Evolutionary conservation across 768 basidiomycete genomes (phyloP).

Genomic region (Kwoniella bestiolae): DNA sequence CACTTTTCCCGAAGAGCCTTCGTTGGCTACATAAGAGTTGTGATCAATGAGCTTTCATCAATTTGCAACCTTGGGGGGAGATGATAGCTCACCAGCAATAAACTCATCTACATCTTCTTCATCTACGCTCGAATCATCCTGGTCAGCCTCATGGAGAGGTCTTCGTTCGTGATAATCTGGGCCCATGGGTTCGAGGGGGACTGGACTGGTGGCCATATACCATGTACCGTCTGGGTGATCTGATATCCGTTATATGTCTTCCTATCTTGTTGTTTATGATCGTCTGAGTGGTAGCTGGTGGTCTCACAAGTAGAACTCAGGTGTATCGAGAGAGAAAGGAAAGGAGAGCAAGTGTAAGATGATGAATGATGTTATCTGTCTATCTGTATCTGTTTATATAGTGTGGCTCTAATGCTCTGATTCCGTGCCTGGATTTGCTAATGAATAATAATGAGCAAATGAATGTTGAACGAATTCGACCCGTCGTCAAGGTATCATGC

Average conservation of each 20-base stretch:
- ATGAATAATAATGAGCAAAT: too few relatives aligned
- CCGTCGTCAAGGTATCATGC: neutral
- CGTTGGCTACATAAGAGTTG: conserved; percentile 3
- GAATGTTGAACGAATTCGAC: neutral
- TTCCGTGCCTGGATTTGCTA: neutral
- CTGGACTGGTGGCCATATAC: conserved; percentile 13
- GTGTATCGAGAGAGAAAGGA: neutral
- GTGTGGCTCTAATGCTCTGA: too few relatives aligned
- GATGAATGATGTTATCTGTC: neutral
- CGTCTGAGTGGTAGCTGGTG: neutral
- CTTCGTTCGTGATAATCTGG: conserved; percentile 14
- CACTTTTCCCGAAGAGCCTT: conserved; percentile 3
- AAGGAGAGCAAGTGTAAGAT: neutral
- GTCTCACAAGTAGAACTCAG: too few relatives aligned
- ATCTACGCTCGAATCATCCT: conserved; percentile 1
- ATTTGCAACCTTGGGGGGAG: too few relatives aligned
- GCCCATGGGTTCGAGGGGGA: conserved; percentile 9
- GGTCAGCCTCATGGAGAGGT: conserved; percentile 3
- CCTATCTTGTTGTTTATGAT: neutral
- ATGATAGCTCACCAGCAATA: conserved; percentile 23
- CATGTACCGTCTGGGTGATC: neutral
- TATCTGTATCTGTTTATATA: too few relatives aligned
- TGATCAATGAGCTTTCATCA: neutral
- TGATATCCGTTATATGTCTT: too few relatives aligned
- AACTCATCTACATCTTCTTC: conserved; percentile 33